A percentile compares a stretch with the other conserved stretches of the same genome.
Evolutionary conservation across 768 basidiomycete genomes (phyloP).

Genomic region (Termitomyces eurrhizus): DNA sequence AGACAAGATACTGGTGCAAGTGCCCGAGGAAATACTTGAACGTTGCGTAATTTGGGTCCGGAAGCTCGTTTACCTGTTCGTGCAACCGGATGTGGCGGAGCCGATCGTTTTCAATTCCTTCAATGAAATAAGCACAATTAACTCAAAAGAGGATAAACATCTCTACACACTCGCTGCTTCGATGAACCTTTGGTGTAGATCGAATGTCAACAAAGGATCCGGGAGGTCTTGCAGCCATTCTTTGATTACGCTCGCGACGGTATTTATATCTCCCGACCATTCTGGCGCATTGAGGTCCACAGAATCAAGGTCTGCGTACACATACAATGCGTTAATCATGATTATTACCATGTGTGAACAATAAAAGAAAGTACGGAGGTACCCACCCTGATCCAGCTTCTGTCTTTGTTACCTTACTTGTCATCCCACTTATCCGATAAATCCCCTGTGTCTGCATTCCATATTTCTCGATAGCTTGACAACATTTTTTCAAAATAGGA

Average conservation of each 20-base stretch:
- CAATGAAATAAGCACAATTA: background rate
- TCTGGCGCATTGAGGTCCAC: constrained; percentile 87
- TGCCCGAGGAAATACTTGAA: constrained; percentile 95
- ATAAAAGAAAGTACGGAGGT: constrained; percentile 2
- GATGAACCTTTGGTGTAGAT: constrained; percentile 87
- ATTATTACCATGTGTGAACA: background rate
- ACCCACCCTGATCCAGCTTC: constrained; percentile 76
- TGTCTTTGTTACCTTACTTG: constrained; percentile 78
- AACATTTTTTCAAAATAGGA: constrained; percentile 81
- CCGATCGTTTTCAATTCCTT: constrained; percentile 91
- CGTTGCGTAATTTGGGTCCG: constrained; percentile 97
- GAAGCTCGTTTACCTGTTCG: constrained; percentile 95
- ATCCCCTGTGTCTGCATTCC: constrained; percentile 85
- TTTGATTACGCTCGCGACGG: constrained; percentile 91
- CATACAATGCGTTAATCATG: background rate
- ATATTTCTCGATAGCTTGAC: constrained; percentile 86
- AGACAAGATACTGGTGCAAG: constrained; percentile 68
- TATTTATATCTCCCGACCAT: constrained; percentile 94
- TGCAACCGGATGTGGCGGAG: constrained; percentile 94
- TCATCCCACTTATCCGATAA: constrained; percentile 90
- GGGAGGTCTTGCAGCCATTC: constrained; percentile 96
- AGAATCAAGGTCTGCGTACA: constrained; percentile 65
- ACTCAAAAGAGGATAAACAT: constrained; percentile 1
- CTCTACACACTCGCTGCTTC: constrained; percentile 73
- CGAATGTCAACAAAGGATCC: constrained; percentile 83